Evolutionary conservation across 2,329 filamentous ascomycete species (phyloP).

Genomic region (Paraphaeosphaeria minitans): DNA sequence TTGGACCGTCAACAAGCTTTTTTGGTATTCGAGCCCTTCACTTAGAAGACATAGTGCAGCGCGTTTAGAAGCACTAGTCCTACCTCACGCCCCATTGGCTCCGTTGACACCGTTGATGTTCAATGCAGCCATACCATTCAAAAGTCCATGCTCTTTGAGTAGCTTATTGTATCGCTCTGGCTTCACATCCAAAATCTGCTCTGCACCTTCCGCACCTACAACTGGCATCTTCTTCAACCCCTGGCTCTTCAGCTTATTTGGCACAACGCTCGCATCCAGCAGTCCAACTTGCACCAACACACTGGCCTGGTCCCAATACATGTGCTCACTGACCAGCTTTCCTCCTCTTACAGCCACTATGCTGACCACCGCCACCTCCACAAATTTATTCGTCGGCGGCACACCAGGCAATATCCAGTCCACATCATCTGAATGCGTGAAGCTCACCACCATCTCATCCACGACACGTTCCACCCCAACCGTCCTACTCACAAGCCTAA

Average conservation of each 20-base stretch:
- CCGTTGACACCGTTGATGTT: constrained; percentile 19
- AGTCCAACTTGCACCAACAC: constrained; percentile 62
- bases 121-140: constrained; percentile 31
- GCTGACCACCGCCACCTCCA: constrained; percentile 62
- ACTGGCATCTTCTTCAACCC: constrained; percentile 51
- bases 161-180: constrained; percentile 50
- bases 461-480: constrained; percentile 62
- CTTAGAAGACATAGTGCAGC: neutral
- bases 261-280: constrained; percentile 60
- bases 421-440: constrained; percentile 61
- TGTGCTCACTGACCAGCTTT: constrained; percentile 60
- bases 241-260: constrained; percentile 46
- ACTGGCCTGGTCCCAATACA: constrained; percentile 66
- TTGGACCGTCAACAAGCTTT: no score
- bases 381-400: constrained; percentile 59
- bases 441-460: constrained; percentile 62
- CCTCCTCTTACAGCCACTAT: constrained; percentile 60
- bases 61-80: neutral
- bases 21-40: no score
- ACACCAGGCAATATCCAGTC: constrained; percentile 65
- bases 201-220: constrained; percentile 48
- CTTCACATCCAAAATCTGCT: constrained; percentile 49
- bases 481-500: constrained; percentile 61
- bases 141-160: constrained; percentile 40
- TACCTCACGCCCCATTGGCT: constrained; percentile 16